A percentile compares a stretch with the other conserved stretches of the same genome.
These are phyloP conservation scores for Castanea crenata DNA, from an alignment of 306 rosid genomes.

Conservation along the genomic window DNA sequence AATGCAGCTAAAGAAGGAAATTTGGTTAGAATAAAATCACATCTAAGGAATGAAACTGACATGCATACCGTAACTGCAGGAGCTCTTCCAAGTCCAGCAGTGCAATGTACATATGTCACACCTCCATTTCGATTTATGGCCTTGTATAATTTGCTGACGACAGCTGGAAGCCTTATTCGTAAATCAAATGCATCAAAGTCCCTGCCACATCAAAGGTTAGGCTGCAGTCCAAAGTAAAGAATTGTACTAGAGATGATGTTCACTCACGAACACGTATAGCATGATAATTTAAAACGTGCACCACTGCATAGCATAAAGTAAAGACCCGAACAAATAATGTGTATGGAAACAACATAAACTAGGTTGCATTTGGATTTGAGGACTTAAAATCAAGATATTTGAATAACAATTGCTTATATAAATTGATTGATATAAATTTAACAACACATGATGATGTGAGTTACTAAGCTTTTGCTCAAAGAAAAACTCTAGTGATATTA, in stretches of 20 bases:
- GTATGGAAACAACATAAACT: not conserved
- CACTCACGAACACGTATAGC: not conserved
- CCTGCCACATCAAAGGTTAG: conserved; percentile 51
- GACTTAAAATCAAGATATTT: too few relatives aligned
- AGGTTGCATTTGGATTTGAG: not conserved
- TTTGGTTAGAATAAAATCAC: not conserved
- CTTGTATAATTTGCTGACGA: conserved; percentile 69
- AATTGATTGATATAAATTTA: too few relatives aligned
- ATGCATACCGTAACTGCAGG: conserved; percentile 78
- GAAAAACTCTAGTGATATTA: too few relatives aligned
- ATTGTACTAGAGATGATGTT: conserved; percentile 10
- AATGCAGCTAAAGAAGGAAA: conserved; percentile 1
- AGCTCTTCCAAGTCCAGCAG: conserved; percentile 99
- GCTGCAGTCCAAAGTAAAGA: conserved; percentile 21
- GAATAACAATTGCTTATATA: too few relatives aligned
- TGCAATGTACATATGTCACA: conserved; percentile 86
- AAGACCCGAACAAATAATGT: not conserved
- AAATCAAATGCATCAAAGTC: conserved; percentile 90
- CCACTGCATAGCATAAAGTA: not conserved
- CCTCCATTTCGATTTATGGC: conserved; percentile 82
- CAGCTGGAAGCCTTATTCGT: conserved; percentile 76
- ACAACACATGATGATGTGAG: too few relatives aligned
- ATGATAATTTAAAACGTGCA: conserved; percentile 4
- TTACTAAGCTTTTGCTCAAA: too few relatives aligned
- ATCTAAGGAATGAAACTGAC: conserved; percentile 17